Conservation (phyloP, 1,284 basidiomycete species). For the Austropuccinia psidii region DNA sequence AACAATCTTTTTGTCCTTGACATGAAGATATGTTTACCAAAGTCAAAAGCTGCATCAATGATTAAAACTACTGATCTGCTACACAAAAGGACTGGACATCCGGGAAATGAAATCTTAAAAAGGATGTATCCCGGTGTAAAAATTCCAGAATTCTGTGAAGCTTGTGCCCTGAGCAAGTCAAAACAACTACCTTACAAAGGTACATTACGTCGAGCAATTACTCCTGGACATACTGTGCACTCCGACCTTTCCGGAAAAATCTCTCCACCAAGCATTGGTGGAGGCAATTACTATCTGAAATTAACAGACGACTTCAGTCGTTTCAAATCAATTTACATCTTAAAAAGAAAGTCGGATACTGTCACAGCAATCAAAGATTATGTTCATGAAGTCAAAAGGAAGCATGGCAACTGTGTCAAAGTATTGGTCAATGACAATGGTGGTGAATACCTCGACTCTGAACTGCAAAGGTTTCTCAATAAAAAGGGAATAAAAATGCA, state of each 20-base stretch:
- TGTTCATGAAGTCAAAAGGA: too few relatives aligned
- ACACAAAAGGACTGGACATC: not conserved
- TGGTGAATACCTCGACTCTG: too few relatives aligned
- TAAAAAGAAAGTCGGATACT: conserved; percentile 6
- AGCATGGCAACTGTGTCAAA: too few relatives aligned
- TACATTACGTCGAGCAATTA: not conserved
- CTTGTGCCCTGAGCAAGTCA: not conserved
- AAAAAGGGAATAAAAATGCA: too few relatives aligned
- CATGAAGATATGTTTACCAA: too few relatives aligned
- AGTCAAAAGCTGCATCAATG: too few relatives aligned
- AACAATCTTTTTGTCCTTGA: too few relatives aligned
- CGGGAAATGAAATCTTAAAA: not conserved
- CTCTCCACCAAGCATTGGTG: not conserved
- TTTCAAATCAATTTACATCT: not conserved
- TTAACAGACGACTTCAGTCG: not conserved
- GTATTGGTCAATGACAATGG: too few relatives aligned
- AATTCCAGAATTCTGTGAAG: not conserved
- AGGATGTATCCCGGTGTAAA: not conserved
- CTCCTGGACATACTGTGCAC: too few relatives aligned
- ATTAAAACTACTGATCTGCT: too few relatives aligned
- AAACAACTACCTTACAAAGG: not conserved
- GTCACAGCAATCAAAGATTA: too few relatives aligned
- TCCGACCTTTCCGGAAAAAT: conserved; percentile 11
- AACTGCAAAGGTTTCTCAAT: too few relatives aligned
- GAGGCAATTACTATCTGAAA: conserved; percentile 7